Percentiles rank a stretch among this genome's conserved stretches.
These are phyloP conservation scores for Blastomyces parvus DNA, from an alignment of 2,329 filamentous ascomycete genomes.

Conservation along the genomic window DNA sequence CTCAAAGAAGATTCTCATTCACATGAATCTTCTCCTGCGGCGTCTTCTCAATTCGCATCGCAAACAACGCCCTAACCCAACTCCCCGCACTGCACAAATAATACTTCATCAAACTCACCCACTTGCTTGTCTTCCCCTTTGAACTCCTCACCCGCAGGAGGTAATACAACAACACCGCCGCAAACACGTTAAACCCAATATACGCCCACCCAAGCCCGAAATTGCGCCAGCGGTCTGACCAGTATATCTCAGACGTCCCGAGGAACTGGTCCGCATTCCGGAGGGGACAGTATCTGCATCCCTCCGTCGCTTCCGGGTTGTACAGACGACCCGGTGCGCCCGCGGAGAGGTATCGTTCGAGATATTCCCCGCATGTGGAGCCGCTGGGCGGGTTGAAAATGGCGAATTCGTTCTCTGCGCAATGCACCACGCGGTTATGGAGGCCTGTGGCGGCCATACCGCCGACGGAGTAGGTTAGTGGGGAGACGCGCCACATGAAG, in stretches of 20 bases:
- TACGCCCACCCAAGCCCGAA: conserved; percentile 56
- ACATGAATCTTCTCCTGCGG: conserved; percentile 15
- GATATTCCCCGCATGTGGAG: conserved; percentile 53
- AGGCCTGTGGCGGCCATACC: conserved; percentile 63
- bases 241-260: conserved; percentile 42
- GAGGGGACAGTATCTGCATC: conserved; percentile 44
- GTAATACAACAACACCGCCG: conserved; percentile 48
- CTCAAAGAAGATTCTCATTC: conserved; percentile 11
- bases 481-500: conserved; percentile 74
- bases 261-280: conserved; percentile 35
- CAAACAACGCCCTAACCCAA: conserved; percentile 13
- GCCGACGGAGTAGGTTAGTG: conserved; percentile 70
- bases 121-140: conserved; percentile 10
- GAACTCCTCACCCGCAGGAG: conserved; percentile 26
- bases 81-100: conserved; percentile 10
- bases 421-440: conserved; percentile 56
- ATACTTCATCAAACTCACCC: conserved; percentile 12
- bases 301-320: conserved; percentile 39
- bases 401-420: conserved; percentile 60
- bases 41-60: conserved; percentile 11
- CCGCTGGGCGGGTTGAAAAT: conserved; percentile 52
- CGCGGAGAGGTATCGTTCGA: conserved; percentile 41
- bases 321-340: conserved; percentile 46
- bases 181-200: conserved; percentile 50
- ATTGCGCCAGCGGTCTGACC: conserved; percentile 57